These are phyloP conservation scores for Suillus fuscotomentosus DNA, from an alignment of 768 basidiomycete species.

Conservation along the genomic window DNA sequence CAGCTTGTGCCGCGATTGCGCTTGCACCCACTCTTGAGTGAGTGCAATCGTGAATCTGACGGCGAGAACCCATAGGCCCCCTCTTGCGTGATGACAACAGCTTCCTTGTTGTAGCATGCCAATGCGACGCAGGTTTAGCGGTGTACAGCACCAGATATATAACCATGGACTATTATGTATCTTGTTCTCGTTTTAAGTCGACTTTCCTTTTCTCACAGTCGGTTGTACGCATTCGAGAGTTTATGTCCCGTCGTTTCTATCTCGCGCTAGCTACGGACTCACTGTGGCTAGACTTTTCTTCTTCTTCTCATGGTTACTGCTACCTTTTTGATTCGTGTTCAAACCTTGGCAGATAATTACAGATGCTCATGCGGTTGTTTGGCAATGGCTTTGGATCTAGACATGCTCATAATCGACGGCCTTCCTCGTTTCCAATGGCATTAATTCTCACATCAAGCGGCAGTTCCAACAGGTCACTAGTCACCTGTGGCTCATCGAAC, in stretches of 20 bases:
- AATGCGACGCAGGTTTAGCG: no score
- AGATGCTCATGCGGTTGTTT: background rate
- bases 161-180: no score
- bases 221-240: background rate
- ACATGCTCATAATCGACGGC: no score
- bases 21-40: constrained; percentile 26
- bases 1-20: constrained; percentile 16
- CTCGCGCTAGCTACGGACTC: background rate
- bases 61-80: background rate
- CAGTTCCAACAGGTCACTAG: no score
- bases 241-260: background rate
- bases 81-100: background rate
- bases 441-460: no score
- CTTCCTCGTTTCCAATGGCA: no score
- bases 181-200: no score
- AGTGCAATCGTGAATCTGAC: background rate
- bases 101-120: no score
- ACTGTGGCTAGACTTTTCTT: background rate
- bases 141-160: no score
- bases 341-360: background rate
- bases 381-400: background rate
- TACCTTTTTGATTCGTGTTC: background rate
- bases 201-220: no score
- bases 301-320: background rate
- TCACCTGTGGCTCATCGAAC: no score